Evolutionary conservation across 176 grass and related monocot species (phyloP).

Genomic region (Pontederia paniculata): DNA sequence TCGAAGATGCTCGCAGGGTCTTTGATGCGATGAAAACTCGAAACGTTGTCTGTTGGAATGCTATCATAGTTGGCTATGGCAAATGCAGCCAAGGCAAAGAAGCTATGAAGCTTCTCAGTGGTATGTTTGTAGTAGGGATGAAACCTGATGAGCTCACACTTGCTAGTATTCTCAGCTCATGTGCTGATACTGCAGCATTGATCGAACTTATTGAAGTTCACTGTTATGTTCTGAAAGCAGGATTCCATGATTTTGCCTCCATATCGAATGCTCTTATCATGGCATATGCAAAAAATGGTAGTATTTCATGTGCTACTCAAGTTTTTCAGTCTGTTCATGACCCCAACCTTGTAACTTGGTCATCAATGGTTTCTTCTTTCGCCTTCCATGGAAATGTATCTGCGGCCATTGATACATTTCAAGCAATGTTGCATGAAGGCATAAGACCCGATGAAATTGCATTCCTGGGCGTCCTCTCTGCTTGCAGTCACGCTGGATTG

Average conservation of each 20-base stretch:
- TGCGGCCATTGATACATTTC: constrained; percentile 37
- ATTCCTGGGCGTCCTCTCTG: constrained; percentile 63
- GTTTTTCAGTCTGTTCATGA: constrained; percentile 27
- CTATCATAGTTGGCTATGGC: constrained; percentile 62
- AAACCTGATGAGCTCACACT: constrained; percentile 68
- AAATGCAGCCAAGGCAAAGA: constrained; percentile 32
- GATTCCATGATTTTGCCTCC: constrained; percentile 32
- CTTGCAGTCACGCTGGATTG: constrained; percentile 65
- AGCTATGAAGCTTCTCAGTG: constrained; percentile 34
- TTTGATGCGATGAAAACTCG: constrained; percentile 41
- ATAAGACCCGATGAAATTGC: constrained; percentile 37
- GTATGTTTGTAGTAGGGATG: constrained; percentile 36
- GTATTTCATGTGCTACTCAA: constrained; percentile 28
- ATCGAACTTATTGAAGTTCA: constrained; percentile 55
- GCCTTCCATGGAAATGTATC: constrained; percentile 41
- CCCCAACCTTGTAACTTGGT: constrained; percentile 65
- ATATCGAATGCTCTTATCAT: constrained; percentile 58
- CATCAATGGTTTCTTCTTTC: constrained; percentile 54
- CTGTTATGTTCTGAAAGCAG: constrained; percentile 27
- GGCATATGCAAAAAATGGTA: constrained; percentile 64
- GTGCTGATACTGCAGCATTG: constrained; percentile 37
- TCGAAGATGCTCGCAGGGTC: constrained; percentile 31
- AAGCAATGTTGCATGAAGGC: constrained; percentile 46
- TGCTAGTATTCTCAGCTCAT: constrained; percentile 57
- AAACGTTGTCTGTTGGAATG: constrained; percentile 64